These are phyloP conservation scores for Mycogone perniciosa DNA, from an alignment of 2,329 filamentous ascomycete genomes.

Conservation along the genomic window DNA sequence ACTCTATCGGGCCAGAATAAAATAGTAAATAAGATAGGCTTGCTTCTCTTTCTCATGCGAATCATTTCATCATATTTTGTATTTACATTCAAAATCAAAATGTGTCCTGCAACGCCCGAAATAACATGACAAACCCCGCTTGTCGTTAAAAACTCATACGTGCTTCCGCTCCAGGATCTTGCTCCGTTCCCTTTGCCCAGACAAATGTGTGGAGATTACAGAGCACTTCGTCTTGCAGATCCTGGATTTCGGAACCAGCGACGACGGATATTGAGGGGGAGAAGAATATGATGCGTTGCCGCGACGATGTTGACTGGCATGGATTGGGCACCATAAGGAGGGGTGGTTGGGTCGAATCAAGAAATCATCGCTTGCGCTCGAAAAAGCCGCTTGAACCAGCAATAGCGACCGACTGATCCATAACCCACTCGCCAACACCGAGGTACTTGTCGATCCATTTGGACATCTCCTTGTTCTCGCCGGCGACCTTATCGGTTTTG, in stretches of 20 bases:
- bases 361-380: slow-evolving; percentile 69
- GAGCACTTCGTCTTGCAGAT: not conserved
- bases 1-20: slow-evolving; percentile 1
- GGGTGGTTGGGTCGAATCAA: not conserved
- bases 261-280: not conserved
- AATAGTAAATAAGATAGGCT: slow-evolving; percentile 3
- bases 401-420: slow-evolving; percentile 93
- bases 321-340: not conserved
- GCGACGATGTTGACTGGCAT: not conserved
- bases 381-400: slow-evolving; percentile 86
- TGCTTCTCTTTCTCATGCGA: not conserved
- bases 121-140: slow-evolving; percentile 5
- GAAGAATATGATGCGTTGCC: not conserved
- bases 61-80: slow-evolving; percentile 12
- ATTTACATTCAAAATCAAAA: slow-evolving; percentile 5
- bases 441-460: slow-evolving; percentile 92
- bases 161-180: not conserved
- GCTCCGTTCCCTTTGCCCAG: not conserved
- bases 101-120: slow-evolving; percentile 9
- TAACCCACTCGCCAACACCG: slow-evolving; percentile 91
- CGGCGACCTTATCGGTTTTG: slow-evolving; percentile 73
- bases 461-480: slow-evolving; percentile 74
- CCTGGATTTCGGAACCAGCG: not conserved
- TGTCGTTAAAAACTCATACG: slow-evolving; percentile 4
- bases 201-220: not conserved